Percentiles rank a stretch among this genome's conserved stretches.
Evolutionary conservation across 2,329 filamentous ascomycete species (phyloP).

Genomic region (Phialemoniopsis sp.): DNA sequence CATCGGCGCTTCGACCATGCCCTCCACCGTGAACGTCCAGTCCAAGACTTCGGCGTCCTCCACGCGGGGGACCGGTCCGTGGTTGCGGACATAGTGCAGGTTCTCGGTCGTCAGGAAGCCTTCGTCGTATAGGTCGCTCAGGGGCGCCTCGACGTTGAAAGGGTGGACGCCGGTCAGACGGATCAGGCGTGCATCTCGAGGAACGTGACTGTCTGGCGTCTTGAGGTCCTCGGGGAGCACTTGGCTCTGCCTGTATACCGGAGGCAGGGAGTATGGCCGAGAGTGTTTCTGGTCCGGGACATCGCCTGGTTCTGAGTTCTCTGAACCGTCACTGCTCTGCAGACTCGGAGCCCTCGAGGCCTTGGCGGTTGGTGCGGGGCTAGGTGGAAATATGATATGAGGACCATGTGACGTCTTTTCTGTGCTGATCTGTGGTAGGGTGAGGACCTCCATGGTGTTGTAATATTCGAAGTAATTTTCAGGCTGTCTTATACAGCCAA

Average conservation of each 20-base stretch:
- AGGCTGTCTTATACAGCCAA: too few species aligned
- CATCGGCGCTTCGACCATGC: slow-evolving; percentile 74
- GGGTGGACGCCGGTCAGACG: slow-evolving; percentile 84
- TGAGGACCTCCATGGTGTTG: slow-evolving; percentile 2
- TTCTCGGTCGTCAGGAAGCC: slow-evolving; percentile 86
- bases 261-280: slow-evolving; percentile 61
- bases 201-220: slow-evolving; percentile 79
- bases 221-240: slow-evolving; percentile 73
- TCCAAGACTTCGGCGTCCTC: slow-evolving; percentile 66
- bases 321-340: slow-evolving; percentile 14
- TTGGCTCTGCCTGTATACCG: slow-evolving; percentile 52
- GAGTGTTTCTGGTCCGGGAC: background rate
- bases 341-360: slow-evolving; percentile 6
- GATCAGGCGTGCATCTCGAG: slow-evolving; percentile 76
- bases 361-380: slow-evolving; percentile 6
- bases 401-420: background rate
- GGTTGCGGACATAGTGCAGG: slow-evolving; percentile 88
- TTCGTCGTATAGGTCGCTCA: slow-evolving; percentile 71
- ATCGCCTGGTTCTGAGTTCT: background rate
- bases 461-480: background rate
- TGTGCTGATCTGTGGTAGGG: background rate
- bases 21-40: slow-evolving; percentile 83
- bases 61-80: slow-evolving; percentile 77
- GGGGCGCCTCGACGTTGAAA: slow-evolving; percentile 84
- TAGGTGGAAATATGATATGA: slow-evolving; percentile 3